These are phyloP conservation scores for Neurospora sp. DNA, from an alignment of 495 filamentous ascomycete species.

Conservation along the genomic window DNA sequence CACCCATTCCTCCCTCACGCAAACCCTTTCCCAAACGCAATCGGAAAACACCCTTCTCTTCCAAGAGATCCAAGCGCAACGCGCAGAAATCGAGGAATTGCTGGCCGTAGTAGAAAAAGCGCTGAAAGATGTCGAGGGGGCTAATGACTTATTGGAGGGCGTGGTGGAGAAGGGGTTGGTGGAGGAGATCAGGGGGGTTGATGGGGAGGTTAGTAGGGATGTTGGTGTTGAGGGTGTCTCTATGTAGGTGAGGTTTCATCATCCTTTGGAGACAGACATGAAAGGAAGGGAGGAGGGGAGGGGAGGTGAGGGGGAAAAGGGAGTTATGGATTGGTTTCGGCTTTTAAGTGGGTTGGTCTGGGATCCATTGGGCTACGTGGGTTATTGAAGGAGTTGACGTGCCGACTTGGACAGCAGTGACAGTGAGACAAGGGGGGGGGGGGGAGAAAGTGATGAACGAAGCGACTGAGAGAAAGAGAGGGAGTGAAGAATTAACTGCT, in stretches of 20 bases:
- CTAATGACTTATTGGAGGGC: conserved; percentile 37
- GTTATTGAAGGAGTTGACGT: too few relatives aligned
- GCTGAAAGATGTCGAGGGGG: conserved; percentile 59
- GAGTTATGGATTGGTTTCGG: too few relatives aligned
- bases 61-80: conserved; percentile 52
- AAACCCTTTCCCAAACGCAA: conserved; percentile 48
- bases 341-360: too few relatives aligned
- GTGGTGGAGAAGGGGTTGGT: conserved; percentile 36
- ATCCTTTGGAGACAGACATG: too few relatives aligned
- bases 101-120: conserved; percentile 54
- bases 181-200: conserved; percentile 36
- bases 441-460: too few relatives aligned
- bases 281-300: too few relatives aligned
- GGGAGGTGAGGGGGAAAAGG: neutral
- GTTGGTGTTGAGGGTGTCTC: conserved; percentile 7
- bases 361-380: too few relatives aligned
- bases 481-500: too few relatives aligned
- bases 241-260: too few relatives aligned
- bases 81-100: conserved; percentile 62
- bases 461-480: neutral
- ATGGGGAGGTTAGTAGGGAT: conserved; percentile 27
- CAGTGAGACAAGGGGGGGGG: too few relatives aligned
- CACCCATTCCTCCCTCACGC: conserved; percentile 34
- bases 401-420: too few relatives aligned
- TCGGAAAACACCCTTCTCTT: conserved; percentile 54